Conservation (phyloP, 805 yeast species). For the Dipodascus geniculatus region DNA sequence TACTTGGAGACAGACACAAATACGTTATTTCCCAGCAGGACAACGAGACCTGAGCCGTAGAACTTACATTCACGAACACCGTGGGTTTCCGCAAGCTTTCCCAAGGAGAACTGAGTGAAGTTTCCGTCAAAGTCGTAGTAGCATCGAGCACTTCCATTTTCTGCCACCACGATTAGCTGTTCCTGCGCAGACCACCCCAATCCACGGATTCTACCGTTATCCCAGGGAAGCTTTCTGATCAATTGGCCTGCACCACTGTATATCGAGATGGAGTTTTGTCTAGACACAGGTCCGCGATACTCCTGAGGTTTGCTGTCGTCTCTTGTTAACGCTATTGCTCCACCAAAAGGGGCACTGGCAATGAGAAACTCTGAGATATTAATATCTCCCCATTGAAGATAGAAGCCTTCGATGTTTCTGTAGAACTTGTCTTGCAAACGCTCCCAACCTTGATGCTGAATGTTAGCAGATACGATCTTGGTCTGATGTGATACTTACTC, state of each 20-base stretch:
- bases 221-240: conserved; percentile 24
- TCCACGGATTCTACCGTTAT: conserved; percentile 38
- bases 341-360: conserved; percentile 39
- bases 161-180: conserved; percentile 43
- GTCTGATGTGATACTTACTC: neutral
- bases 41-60: conserved; percentile 34
- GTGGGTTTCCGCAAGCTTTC: conserved; percentile 24
- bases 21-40: conserved; percentile 30
- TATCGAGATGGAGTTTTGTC: conserved; percentile 17
- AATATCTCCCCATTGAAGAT: conserved; percentile 37
- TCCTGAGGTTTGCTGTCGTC: conserved; percentile 23
- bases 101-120: conserved; percentile 42
- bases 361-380: conserved; percentile 34
- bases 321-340: conserved; percentile 38
- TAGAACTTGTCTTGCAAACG: conserved; percentile 61
- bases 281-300: conserved; percentile 13
- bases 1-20: conserved; percentile 32
- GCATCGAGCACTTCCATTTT: conserved; percentile 40
- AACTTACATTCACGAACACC: conserved; percentile 30
- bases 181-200: conserved; percentile 44
- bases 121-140: conserved; percentile 59
- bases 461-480: conserved; percentile 1
- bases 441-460: conserved; percentile 50
- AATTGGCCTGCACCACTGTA: conserved; percentile 24
- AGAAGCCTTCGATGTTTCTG: conserved; percentile 46